Evolutionary conservation across 495 filamentous ascomycete species (phyloP).

Genomic region (Xylaria venustula): DNA sequence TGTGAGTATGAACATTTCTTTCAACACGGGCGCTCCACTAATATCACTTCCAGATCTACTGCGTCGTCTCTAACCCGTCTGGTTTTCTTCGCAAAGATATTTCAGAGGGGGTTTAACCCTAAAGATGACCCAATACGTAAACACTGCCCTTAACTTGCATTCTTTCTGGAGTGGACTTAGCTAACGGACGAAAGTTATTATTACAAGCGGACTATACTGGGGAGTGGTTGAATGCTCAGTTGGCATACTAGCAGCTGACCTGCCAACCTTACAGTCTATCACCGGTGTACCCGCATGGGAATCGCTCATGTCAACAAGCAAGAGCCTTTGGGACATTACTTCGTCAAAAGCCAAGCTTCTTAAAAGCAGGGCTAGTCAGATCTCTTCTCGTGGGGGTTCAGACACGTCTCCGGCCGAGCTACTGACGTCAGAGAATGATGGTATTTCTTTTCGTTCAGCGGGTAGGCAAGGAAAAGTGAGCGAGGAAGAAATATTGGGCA

Average conservation of each 20-base stretch:
- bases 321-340: background rate
- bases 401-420: background rate
- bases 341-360: background rate
- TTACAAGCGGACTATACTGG: conserved; percentile 13
- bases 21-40: background rate
- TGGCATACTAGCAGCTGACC: conserved; percentile 3
- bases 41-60: background rate
- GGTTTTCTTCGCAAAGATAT: conserved; percentile 2
- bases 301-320: background rate
- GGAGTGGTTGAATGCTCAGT: conserved; percentile 12
- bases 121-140: background rate
- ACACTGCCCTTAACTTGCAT: too few species aligned
- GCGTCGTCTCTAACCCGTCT: conserved; percentile 14
- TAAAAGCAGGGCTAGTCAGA: background rate
- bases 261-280: conserved; percentile 9
- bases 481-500: background rate
- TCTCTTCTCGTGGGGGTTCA: background rate
- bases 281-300: background rate
- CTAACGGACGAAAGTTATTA: conserved; percentile 1
- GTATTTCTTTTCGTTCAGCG: background rate
- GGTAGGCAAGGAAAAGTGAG: background rate
- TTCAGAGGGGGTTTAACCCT: conserved; percentile 1
- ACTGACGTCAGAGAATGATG: background rate
- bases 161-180: background rate
- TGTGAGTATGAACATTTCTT: background rate